Evolutionary conservation across 257 asterid genomes (phyloP).

Genomic region (Oldenlandia corymbosa): DNA sequence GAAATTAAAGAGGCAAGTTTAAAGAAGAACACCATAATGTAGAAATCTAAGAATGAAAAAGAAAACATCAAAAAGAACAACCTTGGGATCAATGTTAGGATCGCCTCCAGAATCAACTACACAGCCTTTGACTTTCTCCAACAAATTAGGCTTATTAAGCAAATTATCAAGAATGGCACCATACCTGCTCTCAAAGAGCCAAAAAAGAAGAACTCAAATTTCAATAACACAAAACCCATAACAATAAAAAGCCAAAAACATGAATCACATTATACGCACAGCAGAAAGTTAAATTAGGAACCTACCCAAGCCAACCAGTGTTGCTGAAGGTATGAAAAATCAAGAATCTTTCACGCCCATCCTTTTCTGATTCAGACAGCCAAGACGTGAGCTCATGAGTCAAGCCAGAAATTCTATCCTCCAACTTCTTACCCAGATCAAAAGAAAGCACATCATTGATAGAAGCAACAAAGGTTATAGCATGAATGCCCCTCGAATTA

Average conservation of each 20-base stretch:
- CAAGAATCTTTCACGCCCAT: slow-evolving; percentile 55
- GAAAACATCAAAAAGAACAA: slow-evolving; percentile 22
- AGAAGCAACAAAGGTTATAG: slow-evolving; percentile 66
- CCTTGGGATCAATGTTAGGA: slow-evolving; percentile 83
- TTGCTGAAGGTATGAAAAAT: slow-evolving; percentile 83
- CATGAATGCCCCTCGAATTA: slow-evolving; percentile 60
- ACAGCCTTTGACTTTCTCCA: slow-evolving; percentile 75
- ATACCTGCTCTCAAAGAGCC: slow-evolving; percentile 36
- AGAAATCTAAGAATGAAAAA: no score
- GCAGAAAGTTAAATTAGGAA: slow-evolving; percentile 18
- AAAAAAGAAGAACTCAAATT: neutral
- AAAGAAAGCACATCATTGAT: slow-evolving; percentile 61
- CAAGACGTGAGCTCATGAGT: slow-evolving; percentile 53
- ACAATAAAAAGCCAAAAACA: neutral
- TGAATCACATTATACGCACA: neutral
- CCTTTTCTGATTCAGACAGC: slow-evolving; percentile 43
- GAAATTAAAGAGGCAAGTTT: slow-evolving; percentile 7
- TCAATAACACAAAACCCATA: neutral
- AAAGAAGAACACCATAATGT: no score
- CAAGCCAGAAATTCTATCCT: slow-evolving; percentile 45
- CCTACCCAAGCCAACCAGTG: slow-evolving; percentile 98
- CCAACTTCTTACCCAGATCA: slow-evolving; percentile 64
- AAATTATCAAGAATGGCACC: slow-evolving; percentile 69
- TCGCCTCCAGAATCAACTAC: slow-evolving; percentile 91
- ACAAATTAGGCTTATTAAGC: slow-evolving; percentile 44